Evolutionary conservation across 306 rosid genomes (phyloP).

Genomic region (Rubus idaeus): DNA sequence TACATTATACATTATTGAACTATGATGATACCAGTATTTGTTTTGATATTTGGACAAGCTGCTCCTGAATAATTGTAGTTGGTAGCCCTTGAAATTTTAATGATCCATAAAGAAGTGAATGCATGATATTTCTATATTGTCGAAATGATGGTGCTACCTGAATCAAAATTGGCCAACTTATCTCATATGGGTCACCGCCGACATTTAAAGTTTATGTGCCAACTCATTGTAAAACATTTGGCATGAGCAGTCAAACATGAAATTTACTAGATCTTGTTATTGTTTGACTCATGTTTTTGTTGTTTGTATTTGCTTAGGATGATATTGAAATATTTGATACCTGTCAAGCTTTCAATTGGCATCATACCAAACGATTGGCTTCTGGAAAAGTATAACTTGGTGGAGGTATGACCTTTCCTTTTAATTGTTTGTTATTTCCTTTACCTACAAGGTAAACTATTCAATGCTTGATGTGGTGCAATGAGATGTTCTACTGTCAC

Average conservation of each 20-base stretch:
- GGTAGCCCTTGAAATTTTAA: background rate
- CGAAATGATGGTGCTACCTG: background rate
- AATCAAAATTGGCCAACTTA: background rate
- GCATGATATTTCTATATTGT: background rate
- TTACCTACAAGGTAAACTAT: background rate
- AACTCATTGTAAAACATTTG: background rate
- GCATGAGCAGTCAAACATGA: background rate
- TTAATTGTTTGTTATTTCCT: background rate
- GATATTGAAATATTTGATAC: slow-evolving; percentile 92
- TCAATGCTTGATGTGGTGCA: background rate
- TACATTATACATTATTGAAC: background rate
- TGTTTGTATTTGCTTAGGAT: slow-evolving; percentile 49
- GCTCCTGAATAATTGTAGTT: background rate
- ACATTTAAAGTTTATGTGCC: background rate
- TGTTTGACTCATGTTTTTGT: slow-evolving; percentile 19
- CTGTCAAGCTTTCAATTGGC: slow-evolving; percentile 96
- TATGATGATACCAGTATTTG: background rate
- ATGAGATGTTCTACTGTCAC: background rate
- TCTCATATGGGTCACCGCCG: background rate
- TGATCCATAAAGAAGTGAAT: background rate
- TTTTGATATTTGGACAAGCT: background rate
- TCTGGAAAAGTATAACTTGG: slow-evolving; percentile 68
- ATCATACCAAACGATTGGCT: slow-evolving; percentile 76
- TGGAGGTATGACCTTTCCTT: slow-evolving; percentile 56
- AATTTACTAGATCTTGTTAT: background rate